Evolutionary conservation across 768 basidiomycete species (phyloP).

Genomic region (Pholiota microspora): DNA sequence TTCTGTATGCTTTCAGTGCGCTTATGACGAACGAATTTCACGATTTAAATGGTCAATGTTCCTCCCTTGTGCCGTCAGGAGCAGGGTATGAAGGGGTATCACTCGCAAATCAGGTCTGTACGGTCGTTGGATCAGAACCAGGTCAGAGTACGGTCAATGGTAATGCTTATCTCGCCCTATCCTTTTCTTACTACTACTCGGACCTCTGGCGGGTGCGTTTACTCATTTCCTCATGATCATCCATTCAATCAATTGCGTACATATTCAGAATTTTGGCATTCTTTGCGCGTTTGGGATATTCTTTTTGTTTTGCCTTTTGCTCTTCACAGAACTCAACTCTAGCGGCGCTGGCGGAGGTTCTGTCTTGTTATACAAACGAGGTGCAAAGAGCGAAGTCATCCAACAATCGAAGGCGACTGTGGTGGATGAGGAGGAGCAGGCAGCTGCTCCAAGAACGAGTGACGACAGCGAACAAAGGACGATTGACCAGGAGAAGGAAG

Average conservation of each 20-base stretch:
- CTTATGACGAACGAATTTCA: constrained; percentile 83
- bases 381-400: constrained; percentile 33
- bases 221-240: not conserved
- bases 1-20: constrained; percentile 73
- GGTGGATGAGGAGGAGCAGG: constrained; percentile 35
- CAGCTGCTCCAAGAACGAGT: not conserved
- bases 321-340: constrained; percentile 56
- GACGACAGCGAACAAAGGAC: constrained; percentile 11
- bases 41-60: constrained; percentile 59
- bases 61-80: constrained; percentile 59
- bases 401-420: constrained; percentile 27
- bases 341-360: constrained; percentile 31
- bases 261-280: constrained; percentile 64
- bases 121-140: constrained; percentile 60
- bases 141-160: constrained; percentile 64
- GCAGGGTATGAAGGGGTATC: constrained; percentile 57
- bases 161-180: constrained; percentile 44
- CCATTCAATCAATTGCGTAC: not conserved
- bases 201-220: constrained; percentile 42
- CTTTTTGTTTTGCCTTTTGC: constrained; percentile 55
- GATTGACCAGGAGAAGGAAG: constrained; percentile 21
- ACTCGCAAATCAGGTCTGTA: constrained; percentile 72
- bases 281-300: constrained; percentile 59
- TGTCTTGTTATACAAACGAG: constrained; percentile 67
- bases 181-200: constrained; percentile 44